Base-by-base conservation (phyloP, 768 basidiomycete genomes). In the Lactarius tabidus region DNA sequence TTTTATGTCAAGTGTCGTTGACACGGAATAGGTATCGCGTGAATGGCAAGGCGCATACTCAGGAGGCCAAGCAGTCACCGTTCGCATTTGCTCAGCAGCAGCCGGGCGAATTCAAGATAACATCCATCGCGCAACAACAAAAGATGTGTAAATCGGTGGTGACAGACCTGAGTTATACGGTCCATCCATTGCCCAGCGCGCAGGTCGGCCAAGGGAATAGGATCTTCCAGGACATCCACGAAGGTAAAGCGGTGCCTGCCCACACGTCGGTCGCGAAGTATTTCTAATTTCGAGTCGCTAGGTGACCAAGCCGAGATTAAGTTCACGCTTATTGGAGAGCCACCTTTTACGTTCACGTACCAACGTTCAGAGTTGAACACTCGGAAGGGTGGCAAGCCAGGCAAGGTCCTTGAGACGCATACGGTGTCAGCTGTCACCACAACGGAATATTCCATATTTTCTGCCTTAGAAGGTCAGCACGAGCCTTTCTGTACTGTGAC, bases 311-410 rank as follows among this genome's bases (percentile, higher is more conserved):
- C 96, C 20, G 92, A 95, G 75, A 97, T 99, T 65, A 77, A 89
- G 48, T 98, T 99, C 75, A 87, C 88, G 3, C 83, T 99, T 60
- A 80, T 88, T 36, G 97, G 97, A 53, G 90, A 92, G 73, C 90
- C 97, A 20, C 97, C 97, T 0, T 99, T 98, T 78, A 89, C 95
- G 1, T 98, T 99, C 77, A 95, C 94, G 0, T 95, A 95, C 76
- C 91, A 94, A 74, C 85, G 93, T 55, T 83, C 91, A 2, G 92
- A 93, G 75, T 81, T 86, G 23, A 82, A 80, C 57, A 74, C 79
- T 4, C 85, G 82, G 77, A 90, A 90, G 73, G 87, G 88, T 35
- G 82, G 83, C 57, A 87, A 84, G 69, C 79, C 84, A 48, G 86
- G 85, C 59, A 91, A 89, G 72, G 85, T 95, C n/a, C 81, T 95